These are phyloP conservation scores for Viridothelium virens DNA, from an alignment of 495 filamentous ascomycete species.

Conservation along the genomic window DNA sequence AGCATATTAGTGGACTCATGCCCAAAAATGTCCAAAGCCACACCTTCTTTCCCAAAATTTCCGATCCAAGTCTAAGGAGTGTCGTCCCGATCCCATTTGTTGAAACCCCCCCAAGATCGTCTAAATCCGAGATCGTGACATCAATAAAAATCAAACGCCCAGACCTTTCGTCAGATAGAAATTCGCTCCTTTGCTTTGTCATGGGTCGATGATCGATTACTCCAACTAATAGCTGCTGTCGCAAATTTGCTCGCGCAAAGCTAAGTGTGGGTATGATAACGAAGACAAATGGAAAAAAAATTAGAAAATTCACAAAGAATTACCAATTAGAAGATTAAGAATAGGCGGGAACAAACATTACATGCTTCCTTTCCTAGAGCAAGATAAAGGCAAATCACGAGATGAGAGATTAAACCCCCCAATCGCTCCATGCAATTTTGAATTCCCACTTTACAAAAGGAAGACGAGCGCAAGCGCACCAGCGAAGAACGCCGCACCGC, in stretches of 20 bases:
- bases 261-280: background rate
- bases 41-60: background rate
- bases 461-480: background rate
- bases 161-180: background rate
- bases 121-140: background rate
- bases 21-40: background rate
- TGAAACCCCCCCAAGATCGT: background rate
- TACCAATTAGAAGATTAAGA: conserved; percentile 10
- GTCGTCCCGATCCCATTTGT: conserved; percentile 3
- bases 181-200: background rate
- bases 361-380: background rate
- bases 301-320: background rate
- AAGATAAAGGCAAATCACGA: too few species aligned
- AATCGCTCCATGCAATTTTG: background rate
- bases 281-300: background rate
- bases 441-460: background rate
- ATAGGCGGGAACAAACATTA: conserved; percentile 1
- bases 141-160: background rate
- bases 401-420: background rate
- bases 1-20: conserved; percentile 1
- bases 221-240: background rate
- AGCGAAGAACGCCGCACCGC: conserved; percentile 5
- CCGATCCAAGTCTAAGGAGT: conserved; percentile 12
- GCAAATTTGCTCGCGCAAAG: background rate
- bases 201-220: background rate